phyloP scores from a whole-genome alignment of 768 basidiomycete genomes.

The Hericium rajendrae region DNA sequence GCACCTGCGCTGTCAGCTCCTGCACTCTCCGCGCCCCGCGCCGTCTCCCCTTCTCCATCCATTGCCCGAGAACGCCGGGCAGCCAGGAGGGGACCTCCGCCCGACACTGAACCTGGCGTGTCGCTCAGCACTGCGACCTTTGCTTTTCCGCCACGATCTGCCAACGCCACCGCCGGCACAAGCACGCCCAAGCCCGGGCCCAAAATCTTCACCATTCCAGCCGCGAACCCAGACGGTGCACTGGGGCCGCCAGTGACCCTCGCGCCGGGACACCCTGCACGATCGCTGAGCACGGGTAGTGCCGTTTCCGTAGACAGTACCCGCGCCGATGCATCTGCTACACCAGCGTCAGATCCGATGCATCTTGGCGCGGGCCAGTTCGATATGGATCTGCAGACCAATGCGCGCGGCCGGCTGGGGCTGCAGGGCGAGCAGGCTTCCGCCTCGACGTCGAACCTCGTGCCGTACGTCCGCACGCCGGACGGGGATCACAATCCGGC shows the following conservation, averaged over 20 bases:
- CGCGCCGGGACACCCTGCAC: not conserved
- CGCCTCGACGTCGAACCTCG: not conserved
- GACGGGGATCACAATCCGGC: not conserved
- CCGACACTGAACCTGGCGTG: constrained; percentile 23
- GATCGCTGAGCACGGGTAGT: not conserved
- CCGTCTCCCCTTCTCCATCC: constrained; percentile 27
- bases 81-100: constrained; percentile 21
- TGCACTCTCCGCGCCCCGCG: constrained; percentile 3
- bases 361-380: too few species aligned
- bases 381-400: too few species aligned
- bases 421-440: not conserved
- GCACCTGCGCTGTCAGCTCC: too few species aligned
- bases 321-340: too few species aligned
- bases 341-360: too few species aligned
- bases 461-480: not conserved
- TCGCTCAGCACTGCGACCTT: constrained; percentile 42
- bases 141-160: constrained; percentile 37
- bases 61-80: constrained; percentile 23
- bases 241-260: not conserved
- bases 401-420: too few species aligned
- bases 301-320: not conserved
- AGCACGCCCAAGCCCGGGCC: too few species aligned
- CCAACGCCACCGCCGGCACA: constrained; percentile 13
- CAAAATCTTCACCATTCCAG: not conserved
- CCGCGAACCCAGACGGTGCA: constrained; percentile 1